Evolutionary conservation across 768 basidiomycete genomes (phyloP), one percentile per base, ranked within the genome.

Genomic region (Hericium rajendrae): DNA sequence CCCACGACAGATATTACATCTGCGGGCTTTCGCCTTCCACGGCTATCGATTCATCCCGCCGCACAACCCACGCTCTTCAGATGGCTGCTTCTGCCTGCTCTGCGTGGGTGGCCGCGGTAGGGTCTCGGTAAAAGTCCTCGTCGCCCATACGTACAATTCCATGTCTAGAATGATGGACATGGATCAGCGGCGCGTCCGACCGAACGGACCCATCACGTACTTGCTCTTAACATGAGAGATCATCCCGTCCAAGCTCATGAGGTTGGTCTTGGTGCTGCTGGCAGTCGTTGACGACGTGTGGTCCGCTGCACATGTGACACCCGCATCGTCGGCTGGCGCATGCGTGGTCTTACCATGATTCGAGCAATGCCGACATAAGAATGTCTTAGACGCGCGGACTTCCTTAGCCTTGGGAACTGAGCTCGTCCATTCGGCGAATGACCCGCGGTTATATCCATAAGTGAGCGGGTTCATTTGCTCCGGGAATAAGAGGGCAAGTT

Each of bases 221-320:
- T 80, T 85, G 60, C 70, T 75, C 63, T 83, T 84, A 57, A 80
- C 62, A 60, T 88, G 86, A 22, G 83, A 85, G 41, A 79, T 71
- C 53, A 88, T 61, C 2, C 80, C 85, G 59, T 85, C 69, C 62
- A 84, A 83, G 3, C 61, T 66, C 67, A 81, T 78, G 55, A 68
- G 58, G 51, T 70, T 70, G 20, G 61, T 13, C 54, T 10, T 16
- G 20, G 12, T 16, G 15, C 8, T 28, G 38, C 9, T 50, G 12
- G 52, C n/a, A 24, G 37, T 58, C 39, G 37, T 49, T 26, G 51
- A 49, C 41, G 41, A 15, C 46, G 48, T 40, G 8, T 41, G 38
- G 55, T 9, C 38, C 38, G 38, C 54, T 50, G 41, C 12, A 48
- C 38, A 32, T 52, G 57, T 38, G 22, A 37, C 49, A 28, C 12